Conservation (phyloP, 2,329 filamentous ascomycete species). For the Lecanicillium sp. region DNA sequence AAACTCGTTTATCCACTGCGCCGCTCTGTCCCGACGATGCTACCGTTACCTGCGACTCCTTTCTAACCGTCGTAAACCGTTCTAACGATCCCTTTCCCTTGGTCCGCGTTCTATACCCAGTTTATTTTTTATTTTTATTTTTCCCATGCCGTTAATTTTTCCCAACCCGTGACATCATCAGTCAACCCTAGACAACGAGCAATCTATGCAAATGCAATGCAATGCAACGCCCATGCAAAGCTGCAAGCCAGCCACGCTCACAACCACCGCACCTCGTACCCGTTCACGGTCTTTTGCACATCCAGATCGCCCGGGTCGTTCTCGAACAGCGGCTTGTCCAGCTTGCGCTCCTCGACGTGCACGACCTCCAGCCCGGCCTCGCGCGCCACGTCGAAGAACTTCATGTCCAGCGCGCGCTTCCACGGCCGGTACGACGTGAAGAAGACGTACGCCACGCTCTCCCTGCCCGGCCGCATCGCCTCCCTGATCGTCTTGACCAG, state of each 20-base stretch:
- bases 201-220: neutral
- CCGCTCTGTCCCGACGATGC: no score
- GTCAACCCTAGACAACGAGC: neutral
- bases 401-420: constrained; percentile 77
- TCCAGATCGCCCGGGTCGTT: constrained; percentile 80
- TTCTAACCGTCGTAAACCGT: no score
- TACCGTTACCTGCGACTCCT: no score
- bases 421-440: constrained; percentile 93
- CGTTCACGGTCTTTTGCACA: constrained; percentile 75
- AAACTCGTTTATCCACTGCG: no score
- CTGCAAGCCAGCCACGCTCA: constrained; percentile 20
- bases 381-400: constrained; percentile 74
- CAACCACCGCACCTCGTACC: constrained; percentile 67
- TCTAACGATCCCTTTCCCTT: no score
- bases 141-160: no score
- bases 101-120: no score
- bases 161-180: no score
- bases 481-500: constrained; percentile 65
- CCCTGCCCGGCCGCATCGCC: constrained; percentile 52
- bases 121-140: no score
- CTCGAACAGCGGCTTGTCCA: constrained; percentile 86
- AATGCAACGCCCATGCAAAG: neutral
- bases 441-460: constrained; percentile 72
- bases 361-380: constrained; percentile 68
- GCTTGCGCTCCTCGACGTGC: constrained; percentile 72